These are phyloP conservation scores for Stemphylium vesicarium DNA, from an alignment of 2,329 filamentous ascomycete species.

Conservation along the genomic window DNA sequence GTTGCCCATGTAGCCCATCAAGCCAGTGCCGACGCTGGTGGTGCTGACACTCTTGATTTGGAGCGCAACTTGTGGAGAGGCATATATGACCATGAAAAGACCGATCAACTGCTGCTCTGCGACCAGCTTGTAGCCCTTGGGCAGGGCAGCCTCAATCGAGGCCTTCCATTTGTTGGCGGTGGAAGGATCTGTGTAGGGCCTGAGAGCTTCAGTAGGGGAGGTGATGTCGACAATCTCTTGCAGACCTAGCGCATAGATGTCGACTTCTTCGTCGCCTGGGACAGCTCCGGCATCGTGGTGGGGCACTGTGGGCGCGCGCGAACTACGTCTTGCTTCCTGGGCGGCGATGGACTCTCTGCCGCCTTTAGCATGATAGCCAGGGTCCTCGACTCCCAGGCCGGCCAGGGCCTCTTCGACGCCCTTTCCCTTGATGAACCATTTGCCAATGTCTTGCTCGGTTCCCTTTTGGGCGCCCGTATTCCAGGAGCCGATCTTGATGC, in stretches of 20 bases:
- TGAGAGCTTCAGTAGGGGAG: conserved; percentile 78
- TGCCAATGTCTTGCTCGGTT: conserved; percentile 84
- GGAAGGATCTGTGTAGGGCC: conserved; percentile 74
- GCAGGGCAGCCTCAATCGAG: conserved; percentile 75
- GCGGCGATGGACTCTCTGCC: conserved; percentile 54
- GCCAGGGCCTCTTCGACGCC: conserved; percentile 70
- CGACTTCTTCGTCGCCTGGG: conserved; percentile 72
- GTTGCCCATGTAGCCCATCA: conserved; percentile 94
- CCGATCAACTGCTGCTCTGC: conserved; percentile 87
- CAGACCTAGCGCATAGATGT: conserved; percentile 86
- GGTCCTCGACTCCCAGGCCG: conserved; percentile 52
- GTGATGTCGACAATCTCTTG: conserved; percentile 92
- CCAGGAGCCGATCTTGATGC: conserved; percentile 92
- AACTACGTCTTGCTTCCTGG: conserved; percentile 55
- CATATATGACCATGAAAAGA: conserved; percentile 82
- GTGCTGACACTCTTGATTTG: conserved; percentile 84
- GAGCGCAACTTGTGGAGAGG: conserved; percentile 74
- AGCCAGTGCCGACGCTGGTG: conserved; percentile 82
- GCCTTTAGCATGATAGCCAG: conserved; percentile 40
- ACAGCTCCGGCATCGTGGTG: conserved; percentile 55
- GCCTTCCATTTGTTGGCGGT: conserved; percentile 81
- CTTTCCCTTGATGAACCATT: conserved; percentile 84
- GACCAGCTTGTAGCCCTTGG: conserved; percentile 76
- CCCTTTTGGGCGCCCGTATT: conserved; percentile 87
- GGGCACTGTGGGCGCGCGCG: conserved; percentile 53